Evolutionary conservation across 306 rosid genomes (phyloP), one percentile per base, ranked within the genome.

Genomic region (Cucurbita pepo): DNA sequence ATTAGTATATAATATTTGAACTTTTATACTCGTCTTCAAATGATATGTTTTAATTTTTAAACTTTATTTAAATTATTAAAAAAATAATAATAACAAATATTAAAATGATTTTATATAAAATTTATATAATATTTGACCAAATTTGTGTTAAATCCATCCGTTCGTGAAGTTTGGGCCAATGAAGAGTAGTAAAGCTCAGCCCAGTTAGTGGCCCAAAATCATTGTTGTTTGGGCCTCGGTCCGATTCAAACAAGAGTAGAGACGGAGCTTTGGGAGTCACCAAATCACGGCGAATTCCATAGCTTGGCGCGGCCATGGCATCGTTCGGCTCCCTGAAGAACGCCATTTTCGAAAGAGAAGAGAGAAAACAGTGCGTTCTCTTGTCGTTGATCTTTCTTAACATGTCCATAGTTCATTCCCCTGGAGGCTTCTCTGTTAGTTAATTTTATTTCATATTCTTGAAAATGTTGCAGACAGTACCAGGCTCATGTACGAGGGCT

Each of bases 401-500:
- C 30, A 25, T 7, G 7, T 16, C 36, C 54, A 52, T 75, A 47
- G 14, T 30, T 58, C 67, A 3, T 34, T 38, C 37, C 52, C 14
- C 21, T 51, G 61, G 62, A 60, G 62, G 4, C 21, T 66, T 1
- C 37, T 69, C 43, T 41, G 30, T 21, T 10, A 7, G 7, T 41
- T 36, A 30, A 4, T 56, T 10, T 34, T 59, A 5, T 58, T 71
- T 12, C 7, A 12, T 48, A 48, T 48, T 48, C 14, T 48, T 48
- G 53, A 15, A 36, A 53, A 37, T 34, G 25, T 65, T 59, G 8
- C 71, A 84, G 88, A 79, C 86, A 86, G 77, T 84, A 84, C 67
- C 88, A 86, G 75, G 91, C 83, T 75, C 88, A 84, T 43, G 78
- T 87, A 41, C 86, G 82, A 36, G 91, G 88, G 37, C 91, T 82